Evolutionary conservation across 495 filamentous ascomycete genomes (phyloP).

Genomic region (Hypoxylon rickii): DNA sequence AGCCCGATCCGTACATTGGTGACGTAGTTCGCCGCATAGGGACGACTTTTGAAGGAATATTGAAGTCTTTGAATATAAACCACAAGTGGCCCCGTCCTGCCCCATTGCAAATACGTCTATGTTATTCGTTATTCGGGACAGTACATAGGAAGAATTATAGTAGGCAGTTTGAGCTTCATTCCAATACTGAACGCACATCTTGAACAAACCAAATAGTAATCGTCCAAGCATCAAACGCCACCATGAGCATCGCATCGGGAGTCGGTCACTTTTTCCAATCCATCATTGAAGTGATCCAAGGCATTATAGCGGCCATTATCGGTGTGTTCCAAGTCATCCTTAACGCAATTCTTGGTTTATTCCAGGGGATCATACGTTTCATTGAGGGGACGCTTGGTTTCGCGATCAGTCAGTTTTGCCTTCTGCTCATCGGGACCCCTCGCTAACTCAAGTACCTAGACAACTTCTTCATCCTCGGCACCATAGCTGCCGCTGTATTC

Average conservation of each 20-base stretch:
- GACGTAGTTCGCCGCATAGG: too few species aligned
- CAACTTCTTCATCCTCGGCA: conserved; percentile 58
- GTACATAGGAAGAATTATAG: too few species aligned
- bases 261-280: conserved; percentile 40
- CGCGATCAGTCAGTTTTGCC: conserved; percentile 42
- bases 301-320: conserved; percentile 27
- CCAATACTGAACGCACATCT: too few species aligned
- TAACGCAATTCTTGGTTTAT: conserved; percentile 39
- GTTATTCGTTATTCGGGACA: too few species aligned
- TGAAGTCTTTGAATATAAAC: too few species aligned
- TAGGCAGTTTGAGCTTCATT: too few species aligned
- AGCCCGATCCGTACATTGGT: neutral
- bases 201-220: too few species aligned
- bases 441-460: conserved; percentile 31
- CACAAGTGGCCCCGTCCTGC: too few species aligned
- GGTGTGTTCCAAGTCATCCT: conserved; percentile 43
- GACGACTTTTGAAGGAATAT: too few species aligned
- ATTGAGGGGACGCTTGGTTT: conserved; percentile 48
- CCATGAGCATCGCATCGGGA: conserved; percentile 44
- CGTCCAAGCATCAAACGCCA: conserved; percentile 7
- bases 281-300: conserved; percentile 41
- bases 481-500: conserved; percentile 50
- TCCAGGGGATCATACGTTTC: conserved; percentile 37
- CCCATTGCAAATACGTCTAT: too few species aligned
- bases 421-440: neutral